A percentile compares a stretch with the other conserved stretches of the same genome.
phyloP scores from a whole-genome alignment of 192 early-diverging fungal species.

The Backusella circina region DNA sequence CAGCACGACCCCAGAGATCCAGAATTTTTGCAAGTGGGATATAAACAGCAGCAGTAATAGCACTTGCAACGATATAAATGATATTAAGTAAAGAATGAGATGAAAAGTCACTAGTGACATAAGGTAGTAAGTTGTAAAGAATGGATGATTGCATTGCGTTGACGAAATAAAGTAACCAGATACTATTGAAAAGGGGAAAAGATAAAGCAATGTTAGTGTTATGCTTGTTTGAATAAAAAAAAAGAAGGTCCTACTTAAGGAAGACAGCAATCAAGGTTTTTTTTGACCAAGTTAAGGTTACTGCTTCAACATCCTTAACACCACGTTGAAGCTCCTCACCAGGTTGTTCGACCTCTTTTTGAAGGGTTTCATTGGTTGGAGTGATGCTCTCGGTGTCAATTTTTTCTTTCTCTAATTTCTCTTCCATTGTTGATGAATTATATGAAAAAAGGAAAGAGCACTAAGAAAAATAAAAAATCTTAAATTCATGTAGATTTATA shows the following conservation, averaged over 20 bases:
- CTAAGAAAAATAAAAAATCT: not conserved
- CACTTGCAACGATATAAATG: conserved; percentile 3
- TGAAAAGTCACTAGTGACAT: conserved; percentile 7
- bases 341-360: not conserved
- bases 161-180: not conserved
- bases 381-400: not conserved
- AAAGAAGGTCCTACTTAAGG: not conserved
- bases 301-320: not conserved
- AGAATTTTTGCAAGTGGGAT: not conserved
- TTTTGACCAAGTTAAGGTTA: not conserved
- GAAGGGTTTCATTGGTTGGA: not conserved
- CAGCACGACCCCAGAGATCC: conserved; percentile 4
- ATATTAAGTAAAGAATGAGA: conserved; percentile 1
- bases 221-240: not conserved
- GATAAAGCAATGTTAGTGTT: not conserved
- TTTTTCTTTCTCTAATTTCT: not conserved
- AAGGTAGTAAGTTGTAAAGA: not conserved
- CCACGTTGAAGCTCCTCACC: not conserved
- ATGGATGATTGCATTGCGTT: conserved; percentile 9
- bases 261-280: not conserved
- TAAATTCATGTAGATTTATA: not conserved
- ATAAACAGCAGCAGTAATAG: conserved; percentile 2
- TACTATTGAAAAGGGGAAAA: not conserved
- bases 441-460: not conserved
- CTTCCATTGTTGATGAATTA: not conserved